phyloP scores from a whole-genome alignment of 2,329 filamentous ascomycete genomes.

The Aurifilum marmelostoma region DNA sequence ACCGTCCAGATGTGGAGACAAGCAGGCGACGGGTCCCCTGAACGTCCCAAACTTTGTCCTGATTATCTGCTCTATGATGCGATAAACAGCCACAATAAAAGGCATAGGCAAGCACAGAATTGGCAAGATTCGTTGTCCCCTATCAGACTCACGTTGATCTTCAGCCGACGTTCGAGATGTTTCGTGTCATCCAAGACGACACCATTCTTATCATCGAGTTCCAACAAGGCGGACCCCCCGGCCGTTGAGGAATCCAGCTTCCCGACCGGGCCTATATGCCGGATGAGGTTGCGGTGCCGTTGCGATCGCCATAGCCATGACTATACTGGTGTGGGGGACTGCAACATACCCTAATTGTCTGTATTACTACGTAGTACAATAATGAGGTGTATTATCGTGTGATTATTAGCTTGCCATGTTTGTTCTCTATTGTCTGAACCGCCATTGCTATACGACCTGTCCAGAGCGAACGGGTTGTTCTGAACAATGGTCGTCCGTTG shows the following conservation, averaged over 20 bases:
- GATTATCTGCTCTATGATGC: neutral
- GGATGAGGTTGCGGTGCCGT: slow-evolving; percentile 7
- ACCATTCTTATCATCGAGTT: neutral
- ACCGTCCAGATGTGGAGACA: neutral
- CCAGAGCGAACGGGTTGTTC: too few relatives aligned
- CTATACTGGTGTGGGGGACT: neutral
- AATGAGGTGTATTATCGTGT: neutral
- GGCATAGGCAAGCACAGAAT: too few relatives aligned
- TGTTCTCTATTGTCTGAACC: neutral
- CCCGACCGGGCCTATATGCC: neutral
- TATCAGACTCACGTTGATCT: neutral
- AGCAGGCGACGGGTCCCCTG: neutral
- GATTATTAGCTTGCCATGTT: neutral
- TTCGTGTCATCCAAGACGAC: neutral
- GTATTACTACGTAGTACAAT: neutral
- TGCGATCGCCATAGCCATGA: neutral
- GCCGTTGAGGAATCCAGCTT: neutral
- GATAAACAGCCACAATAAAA: neutral
- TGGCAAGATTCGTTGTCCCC: neutral
- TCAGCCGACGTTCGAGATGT: neutral
- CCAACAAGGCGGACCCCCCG: neutral
- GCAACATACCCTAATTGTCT: neutral
- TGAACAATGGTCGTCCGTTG: too few relatives aligned
- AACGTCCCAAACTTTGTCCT: neutral
- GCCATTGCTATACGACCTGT: neutral